Percentiles rank a stretch among this genome's conserved stretches.
These are phyloP conservation scores for Colletotrichum chlorophyti DNA, from an alignment of 2,329 filamentous ascomycete genomes.

Conservation along the genomic window DNA sequence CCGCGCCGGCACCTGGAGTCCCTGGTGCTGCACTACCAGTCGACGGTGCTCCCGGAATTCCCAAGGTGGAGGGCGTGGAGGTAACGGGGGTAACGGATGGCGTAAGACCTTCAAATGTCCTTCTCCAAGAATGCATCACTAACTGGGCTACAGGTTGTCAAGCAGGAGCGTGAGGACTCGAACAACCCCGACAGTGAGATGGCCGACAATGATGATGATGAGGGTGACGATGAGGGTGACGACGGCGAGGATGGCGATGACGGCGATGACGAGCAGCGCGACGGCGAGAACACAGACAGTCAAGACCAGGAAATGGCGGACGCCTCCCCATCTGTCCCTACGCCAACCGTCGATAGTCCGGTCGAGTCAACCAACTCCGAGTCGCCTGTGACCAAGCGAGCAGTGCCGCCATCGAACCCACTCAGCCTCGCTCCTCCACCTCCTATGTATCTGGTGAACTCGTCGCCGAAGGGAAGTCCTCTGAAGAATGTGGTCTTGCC, in stretches of 20 bases:
- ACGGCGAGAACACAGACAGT: conserved; percentile 40
- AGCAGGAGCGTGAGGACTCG: conserved; percentile 51
- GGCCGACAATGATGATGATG: conserved; percentile 58
- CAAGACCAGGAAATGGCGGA: conserved; percentile 42
- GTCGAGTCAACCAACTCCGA: conserved; percentile 30
- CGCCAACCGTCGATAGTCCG: conserved; percentile 32
- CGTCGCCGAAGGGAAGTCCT: conserved; percentile 53
- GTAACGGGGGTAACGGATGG: no score
- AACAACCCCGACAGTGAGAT: conserved; percentile 59
- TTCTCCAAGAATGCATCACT: conserved; percentile 25
- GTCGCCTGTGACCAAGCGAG: conserved; percentile 12
- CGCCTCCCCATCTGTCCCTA: conserved; percentile 36
- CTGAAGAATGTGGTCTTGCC: conserved; percentile 58
- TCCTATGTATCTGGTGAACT: conserved; percentile 31
- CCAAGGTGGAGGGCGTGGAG: conserved; percentile 23
- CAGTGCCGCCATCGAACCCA: conserved; percentile 35
- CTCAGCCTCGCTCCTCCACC: conserved; percentile 38
- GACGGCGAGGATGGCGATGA: conserved; percentile 56
- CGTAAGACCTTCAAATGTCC: no score
- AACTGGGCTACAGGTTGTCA: conserved; percentile 41
- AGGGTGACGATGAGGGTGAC: conserved; percentile 54
- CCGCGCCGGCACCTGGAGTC: conserved; percentile 42
- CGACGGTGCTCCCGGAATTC: conserved; percentile 37
- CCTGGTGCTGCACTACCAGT: conserved; percentile 39
- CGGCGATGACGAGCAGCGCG: conserved; percentile 50